These are phyloP conservation scores for Hylodesmum podocarpum DNA, from an alignment of 306 rosid genomes.

Conservation along the genomic window DNA sequence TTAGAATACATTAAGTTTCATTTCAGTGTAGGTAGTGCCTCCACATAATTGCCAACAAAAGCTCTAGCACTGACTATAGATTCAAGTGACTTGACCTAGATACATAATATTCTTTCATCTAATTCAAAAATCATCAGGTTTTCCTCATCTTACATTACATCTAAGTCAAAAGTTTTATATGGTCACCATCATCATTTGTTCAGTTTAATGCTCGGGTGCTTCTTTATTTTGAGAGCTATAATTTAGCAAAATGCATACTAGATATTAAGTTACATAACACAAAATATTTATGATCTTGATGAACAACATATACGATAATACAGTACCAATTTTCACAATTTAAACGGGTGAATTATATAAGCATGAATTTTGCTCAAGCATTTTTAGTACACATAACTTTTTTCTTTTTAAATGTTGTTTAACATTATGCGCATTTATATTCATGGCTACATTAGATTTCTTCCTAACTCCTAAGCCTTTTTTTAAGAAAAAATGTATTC, in stretches of 20 bases:
- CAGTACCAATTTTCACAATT: neutral
- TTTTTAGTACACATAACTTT: neutral
- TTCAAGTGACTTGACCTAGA: neutral
- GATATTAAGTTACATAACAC: neutral
- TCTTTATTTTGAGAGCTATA: neutral
- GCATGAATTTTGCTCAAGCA: neutral
- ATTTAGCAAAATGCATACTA: neutral
- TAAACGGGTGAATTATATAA: neutral
- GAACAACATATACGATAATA: neutral
- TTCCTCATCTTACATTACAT: neutral
- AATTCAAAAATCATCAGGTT: neutral
- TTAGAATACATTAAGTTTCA: neutral
- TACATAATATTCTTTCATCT: neutral
- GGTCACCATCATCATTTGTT: constrained; percentile 6
- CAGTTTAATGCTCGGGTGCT: neutral
- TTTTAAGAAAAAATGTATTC: neutral
- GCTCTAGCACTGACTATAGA: neutral
- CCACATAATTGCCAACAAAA: neutral
- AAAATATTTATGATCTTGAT: neutral
- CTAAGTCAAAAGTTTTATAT: too few species aligned
- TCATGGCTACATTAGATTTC: neutral
- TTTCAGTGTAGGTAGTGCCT: neutral
- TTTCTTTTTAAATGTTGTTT: neutral
- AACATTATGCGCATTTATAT: neutral
- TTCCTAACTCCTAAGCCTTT: neutral